A percentile compares a stretch with the other conserved stretches of the same genome.
These are phyloP conservation scores for Fusarium napiforme DNA, from an alignment of 2,329 filamentous ascomycete genomes.

Conservation along the genomic window DNA sequence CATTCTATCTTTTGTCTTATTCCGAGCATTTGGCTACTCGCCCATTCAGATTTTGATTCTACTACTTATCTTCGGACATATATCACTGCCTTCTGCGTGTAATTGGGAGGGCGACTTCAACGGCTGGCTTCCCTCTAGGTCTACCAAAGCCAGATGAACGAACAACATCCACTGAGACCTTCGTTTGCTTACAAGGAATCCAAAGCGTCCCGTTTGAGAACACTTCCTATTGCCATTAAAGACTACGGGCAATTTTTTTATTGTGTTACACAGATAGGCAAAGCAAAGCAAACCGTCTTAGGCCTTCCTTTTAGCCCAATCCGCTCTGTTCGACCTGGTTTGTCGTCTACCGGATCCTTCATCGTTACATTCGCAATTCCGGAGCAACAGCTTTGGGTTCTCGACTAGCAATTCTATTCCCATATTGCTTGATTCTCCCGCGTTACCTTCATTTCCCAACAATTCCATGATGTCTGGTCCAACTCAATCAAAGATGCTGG, in stretches of 20 bases:
- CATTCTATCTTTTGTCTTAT: background rate
- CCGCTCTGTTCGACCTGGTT: constrained; percentile 13
- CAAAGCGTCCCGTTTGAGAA: background rate
- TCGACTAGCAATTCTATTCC: constrained; percentile 29
- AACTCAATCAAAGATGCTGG: constrained; percentile 61
- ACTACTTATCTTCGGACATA: background rate
- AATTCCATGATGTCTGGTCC: constrained; percentile 54
- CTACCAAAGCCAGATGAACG: background rate
- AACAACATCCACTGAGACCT: background rate
- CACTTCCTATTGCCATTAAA: constrained; percentile 6
- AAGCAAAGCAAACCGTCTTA: constrained; percentile 19
- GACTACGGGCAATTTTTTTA: constrained; percentile 15
- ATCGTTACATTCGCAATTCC: background rate
- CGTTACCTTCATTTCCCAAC: background rate
- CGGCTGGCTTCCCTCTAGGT: background rate
- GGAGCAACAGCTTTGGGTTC: constrained; percentile 38
- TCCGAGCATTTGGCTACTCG: background rate
- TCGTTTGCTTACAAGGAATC: constrained; percentile 5
- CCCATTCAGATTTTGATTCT: background rate
- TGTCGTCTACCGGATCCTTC: constrained; percentile 11
- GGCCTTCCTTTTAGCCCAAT: constrained; percentile 22
- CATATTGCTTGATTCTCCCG: constrained; percentile 24
- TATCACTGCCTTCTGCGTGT: background rate
- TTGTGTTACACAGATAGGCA: constrained; percentile 23
- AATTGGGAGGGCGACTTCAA: constrained; percentile 2